These are phyloP conservation scores for Hericium erinaceus DNA, from an alignment of 768 basidiomycete genomes.

Conservation along the genomic window DNA sequence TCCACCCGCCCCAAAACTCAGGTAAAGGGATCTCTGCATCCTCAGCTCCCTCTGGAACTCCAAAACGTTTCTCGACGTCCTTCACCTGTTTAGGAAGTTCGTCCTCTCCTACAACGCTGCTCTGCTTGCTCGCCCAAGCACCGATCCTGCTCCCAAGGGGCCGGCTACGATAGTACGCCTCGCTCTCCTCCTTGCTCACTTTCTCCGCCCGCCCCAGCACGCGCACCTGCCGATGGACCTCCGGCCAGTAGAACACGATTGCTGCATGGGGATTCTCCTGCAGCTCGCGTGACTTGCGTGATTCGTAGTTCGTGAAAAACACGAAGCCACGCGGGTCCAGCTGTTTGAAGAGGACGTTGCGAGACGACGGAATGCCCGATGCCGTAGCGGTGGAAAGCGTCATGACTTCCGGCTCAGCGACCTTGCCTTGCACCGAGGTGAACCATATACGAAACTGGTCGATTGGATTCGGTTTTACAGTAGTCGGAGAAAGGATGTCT, in stretches of 20 bases:
- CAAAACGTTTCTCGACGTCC: slow-evolving; percentile 49
- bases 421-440: slow-evolving; percentile 50
- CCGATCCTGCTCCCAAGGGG: slow-evolving; percentile 82
- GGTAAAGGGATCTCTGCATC: slow-evolving; percentile 62
- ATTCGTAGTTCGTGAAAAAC: slow-evolving; percentile 95
- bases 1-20: slow-evolving; percentile 95
- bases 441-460: slow-evolving; percentile 88
- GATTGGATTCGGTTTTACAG: slow-evolving; percentile 59
- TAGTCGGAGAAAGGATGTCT: slow-evolving; percentile 55
- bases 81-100: slow-evolving; percentile 56
- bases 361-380: slow-evolving; percentile 72
- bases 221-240: slow-evolving; percentile 71
- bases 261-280: slow-evolving; percentile 68
- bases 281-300: slow-evolving; percentile 84
- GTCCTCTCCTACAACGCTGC: slow-evolving; percentile 63
- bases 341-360: slow-evolving; percentile 88
- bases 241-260: slow-evolving; percentile 87
- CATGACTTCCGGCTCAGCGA: slow-evolving; percentile 88
- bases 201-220: slow-evolving; percentile 83
- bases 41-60: slow-evolving; percentile 28
- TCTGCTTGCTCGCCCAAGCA: slow-evolving; percentile 92
- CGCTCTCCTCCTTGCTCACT: slow-evolving; percentile 59
- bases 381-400: slow-evolving; percentile 65
- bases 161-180: slow-evolving; percentile 73
- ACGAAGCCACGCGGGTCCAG: slow-evolving; percentile 86